These are phyloP conservation scores for Exophiala sp. DNA, from an alignment of 2,329 filamentous ascomycete genomes.

Conservation along the genomic window DNA sequence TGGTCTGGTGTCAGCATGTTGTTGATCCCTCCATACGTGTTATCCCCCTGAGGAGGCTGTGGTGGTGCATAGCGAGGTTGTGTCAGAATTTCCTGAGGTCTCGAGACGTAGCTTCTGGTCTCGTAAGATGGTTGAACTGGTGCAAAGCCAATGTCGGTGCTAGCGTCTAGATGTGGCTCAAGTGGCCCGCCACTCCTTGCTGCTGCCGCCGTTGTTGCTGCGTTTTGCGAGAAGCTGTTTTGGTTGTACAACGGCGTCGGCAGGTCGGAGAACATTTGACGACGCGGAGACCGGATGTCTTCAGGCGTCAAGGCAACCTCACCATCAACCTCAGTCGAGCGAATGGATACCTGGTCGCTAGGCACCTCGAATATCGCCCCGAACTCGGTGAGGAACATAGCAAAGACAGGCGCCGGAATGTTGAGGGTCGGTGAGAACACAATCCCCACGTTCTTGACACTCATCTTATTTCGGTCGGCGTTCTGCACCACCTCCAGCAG, in stretches of 20 bases:
- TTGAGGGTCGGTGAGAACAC: conserved; percentile 97
- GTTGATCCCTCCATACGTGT: conserved; percentile 34
- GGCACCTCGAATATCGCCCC: conserved; percentile 73
- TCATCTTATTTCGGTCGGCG: conserved; percentile 92
- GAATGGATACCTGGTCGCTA: conserved; percentile 31
- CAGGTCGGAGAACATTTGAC: conserved; percentile 62
- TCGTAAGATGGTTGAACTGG: conserved; percentile 39
- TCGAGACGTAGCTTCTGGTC: conserved; percentile 29
- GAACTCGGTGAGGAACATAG: conserved; percentile 87
- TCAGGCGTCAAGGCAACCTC: conserved; percentile 39
- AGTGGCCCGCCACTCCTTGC: conserved; percentile 29
- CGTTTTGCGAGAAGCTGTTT: conserved; percentile 42
- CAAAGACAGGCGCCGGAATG: conserved; percentile 90
- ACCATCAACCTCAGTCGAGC: conserved; percentile 33
- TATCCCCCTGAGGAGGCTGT: conserved; percentile 22
- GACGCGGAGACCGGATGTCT: conserved; percentile 57
- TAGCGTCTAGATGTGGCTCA: conserved; percentile 48
- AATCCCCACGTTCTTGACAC: conserved; percentile 91
- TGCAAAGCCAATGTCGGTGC: conserved; percentile 32
- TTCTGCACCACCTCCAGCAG: conserved; percentile 90
- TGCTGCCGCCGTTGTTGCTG: conserved; percentile 28
- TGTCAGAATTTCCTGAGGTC: conserved; percentile 28
- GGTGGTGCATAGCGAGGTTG: conserved; percentile 21
- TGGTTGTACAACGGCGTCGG: conserved; percentile 59
- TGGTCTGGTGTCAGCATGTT: conserved; percentile 40